phyloP scores from a whole-genome alignment of 1,284 basidiomycete genomes.

The Apiotrichum laibachii region DNA sequence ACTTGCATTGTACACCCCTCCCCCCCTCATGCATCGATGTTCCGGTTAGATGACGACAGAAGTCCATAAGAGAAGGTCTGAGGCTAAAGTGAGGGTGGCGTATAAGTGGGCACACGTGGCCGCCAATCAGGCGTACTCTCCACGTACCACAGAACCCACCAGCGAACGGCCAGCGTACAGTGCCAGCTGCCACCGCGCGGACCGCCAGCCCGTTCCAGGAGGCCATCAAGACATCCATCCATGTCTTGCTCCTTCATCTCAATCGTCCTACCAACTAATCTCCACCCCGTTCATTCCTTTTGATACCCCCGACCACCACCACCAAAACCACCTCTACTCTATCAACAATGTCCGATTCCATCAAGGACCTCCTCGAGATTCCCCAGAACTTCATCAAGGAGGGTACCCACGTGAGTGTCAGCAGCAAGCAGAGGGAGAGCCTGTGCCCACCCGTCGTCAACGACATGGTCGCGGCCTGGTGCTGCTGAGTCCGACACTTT shows the following conservation, averaged over 20 bases:
- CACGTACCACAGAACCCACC: no score
- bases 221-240: neutral
- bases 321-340: neutral
- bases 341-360: slow-evolving; percentile 60
- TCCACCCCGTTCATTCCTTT: slow-evolving; percentile 2
- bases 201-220: no score
- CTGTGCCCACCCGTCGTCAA: neutral
- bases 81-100: no score
- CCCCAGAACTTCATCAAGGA: slow-evolving; percentile 90
- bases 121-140: no score
- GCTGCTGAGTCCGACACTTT: no score
- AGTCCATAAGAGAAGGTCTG: no score
- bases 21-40: neutral
- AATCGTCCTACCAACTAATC: neutral
- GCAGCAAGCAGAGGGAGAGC: neutral
- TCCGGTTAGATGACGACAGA: no score
- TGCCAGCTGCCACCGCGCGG: no score
- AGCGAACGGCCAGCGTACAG: no score
- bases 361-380: slow-evolving; percentile 85
- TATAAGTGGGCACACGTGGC: no score
- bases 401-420: slow-evolving; percentile 74
- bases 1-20: neutral
- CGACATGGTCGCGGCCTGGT: neutral
- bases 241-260: neutral
- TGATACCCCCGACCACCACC: slow-evolving; percentile 8